Conservation (phyloP, 169 alveolate species). For the Plasmodium chabaudi region DNA sequence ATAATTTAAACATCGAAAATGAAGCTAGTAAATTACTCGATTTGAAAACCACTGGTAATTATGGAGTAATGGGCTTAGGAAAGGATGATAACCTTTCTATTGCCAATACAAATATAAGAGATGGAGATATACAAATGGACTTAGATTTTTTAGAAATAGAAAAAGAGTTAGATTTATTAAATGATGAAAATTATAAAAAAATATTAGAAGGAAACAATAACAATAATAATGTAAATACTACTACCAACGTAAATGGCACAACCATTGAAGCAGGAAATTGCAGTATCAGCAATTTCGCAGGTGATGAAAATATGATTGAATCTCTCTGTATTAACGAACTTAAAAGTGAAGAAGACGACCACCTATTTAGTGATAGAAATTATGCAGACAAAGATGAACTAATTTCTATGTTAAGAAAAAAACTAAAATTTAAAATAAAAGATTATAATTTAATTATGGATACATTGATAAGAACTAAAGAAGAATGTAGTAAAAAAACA, state of each 20-base stretch:
- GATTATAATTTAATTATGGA: conserved; percentile 71
- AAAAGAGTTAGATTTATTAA: no score
- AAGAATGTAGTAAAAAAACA: conserved; percentile 29
- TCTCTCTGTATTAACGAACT: conserved; percentile 47
- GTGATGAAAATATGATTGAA: background rate
- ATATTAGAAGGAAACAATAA: no score
- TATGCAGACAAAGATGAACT: conserved; percentile 33
- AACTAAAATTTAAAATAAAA: conserved; percentile 23
- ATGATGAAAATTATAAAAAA: no score
- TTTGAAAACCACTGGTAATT: no score
- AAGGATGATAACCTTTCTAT: no score
- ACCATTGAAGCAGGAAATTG: background rate
- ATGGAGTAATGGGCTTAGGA: no score
- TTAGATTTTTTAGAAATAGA: no score
- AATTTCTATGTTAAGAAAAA: conserved; percentile 40
- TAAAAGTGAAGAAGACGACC: conserved; percentile 28
- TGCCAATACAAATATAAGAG: no score
- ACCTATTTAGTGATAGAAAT: conserved; percentile 22
- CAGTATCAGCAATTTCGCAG: no score
- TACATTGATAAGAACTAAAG: conserved; percentile 38
- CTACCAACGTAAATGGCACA: background rate
- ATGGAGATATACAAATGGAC: no score
- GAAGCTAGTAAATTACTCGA: background rate
- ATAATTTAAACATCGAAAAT: background rate
- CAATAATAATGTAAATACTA: background rate